Evolutionary conservation across 495 filamentous ascomycete species (phyloP).

Genomic region (Pseudoneurospora amorphoporcata): DNA sequence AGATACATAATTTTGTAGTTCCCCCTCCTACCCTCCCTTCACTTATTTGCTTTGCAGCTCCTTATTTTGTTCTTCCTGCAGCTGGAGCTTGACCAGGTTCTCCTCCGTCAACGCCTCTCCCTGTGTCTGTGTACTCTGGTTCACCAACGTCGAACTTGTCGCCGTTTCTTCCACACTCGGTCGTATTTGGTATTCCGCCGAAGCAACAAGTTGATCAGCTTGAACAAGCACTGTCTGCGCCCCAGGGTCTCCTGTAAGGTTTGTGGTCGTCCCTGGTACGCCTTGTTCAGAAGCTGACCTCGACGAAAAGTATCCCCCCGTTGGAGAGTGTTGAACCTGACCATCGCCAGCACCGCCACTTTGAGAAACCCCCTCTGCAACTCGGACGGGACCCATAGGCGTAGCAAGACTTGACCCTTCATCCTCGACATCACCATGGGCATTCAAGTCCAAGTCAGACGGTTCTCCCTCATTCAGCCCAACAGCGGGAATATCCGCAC

Average conservation of each 20-base stretch:
- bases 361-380: not conserved
- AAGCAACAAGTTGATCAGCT: not conserved
- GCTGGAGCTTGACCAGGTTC: slow-evolving; percentile 24
- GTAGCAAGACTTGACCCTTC: not conserved
- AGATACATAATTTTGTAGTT: not conserved
- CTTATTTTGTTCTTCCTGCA: slow-evolving; percentile 14
- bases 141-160: not conserved
- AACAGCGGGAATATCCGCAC: slow-evolving; percentile 20
- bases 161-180: not conserved
- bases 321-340: not conserved
- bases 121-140: not conserved
- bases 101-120: slow-evolving; percentile 27
- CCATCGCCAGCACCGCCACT: not conserved
- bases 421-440: not conserved
- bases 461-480: slow-evolving; percentile 2
- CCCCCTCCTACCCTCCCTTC: not conserved
- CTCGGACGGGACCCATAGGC: not conserved
- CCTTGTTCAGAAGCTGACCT: not conserved
- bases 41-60: not conserved
- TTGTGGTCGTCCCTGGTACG: not conserved
- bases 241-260: not conserved
- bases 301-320: not conserved
- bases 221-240: not conserved
- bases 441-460: not conserved
- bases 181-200: not conserved